These are phyloP conservation scores for Clavispora santaluciae DNA, from an alignment of 805 yeast genomes.

Conservation along the genomic window DNA sequence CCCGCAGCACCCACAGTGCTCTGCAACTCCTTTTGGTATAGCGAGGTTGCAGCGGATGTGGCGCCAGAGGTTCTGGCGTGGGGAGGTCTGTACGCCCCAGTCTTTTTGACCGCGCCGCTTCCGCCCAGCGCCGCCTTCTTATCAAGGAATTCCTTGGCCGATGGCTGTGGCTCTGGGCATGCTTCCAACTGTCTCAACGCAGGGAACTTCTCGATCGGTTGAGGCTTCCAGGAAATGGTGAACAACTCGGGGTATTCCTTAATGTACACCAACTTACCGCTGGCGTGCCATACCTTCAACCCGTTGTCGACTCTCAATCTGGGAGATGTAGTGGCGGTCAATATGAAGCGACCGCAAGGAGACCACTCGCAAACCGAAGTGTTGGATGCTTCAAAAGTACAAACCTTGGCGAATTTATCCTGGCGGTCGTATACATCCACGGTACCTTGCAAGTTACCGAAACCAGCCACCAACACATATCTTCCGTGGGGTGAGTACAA, in stretches of 20 bases:
- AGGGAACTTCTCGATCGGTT: conserved; percentile 50
- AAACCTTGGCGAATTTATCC: conserved; percentile 72
- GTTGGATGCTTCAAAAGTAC: conserved; percentile 85
- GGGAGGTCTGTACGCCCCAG: conserved; percentile 96
- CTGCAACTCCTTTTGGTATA: conserved; percentile 54
- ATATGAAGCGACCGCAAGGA: conserved; percentile 88
- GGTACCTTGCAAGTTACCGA: conserved; percentile 95
- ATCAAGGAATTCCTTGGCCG: conserved; percentile 57
- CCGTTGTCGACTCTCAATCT: conserved; percentile 96
- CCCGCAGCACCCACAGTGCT: conserved; percentile 16
- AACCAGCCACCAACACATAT: conserved; percentile 90
- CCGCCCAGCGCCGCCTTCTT: conserved; percentile 33
- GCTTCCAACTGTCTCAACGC: conserved; percentile 44
- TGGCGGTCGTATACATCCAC: conserved; percentile 93
- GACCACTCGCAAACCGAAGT: conserved; percentile 98
- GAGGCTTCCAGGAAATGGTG: conserved; percentile 82
- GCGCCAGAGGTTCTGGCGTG: conserved; percentile 63
- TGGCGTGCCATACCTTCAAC: conserved; percentile 86
- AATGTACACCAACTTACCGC: conserved; percentile 74
- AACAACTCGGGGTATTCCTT: conserved; percentile 79
- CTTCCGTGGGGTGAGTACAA: conserved; percentile 92
- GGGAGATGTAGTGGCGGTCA: conserved; percentile 97
- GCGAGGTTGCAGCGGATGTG: conserved; percentile 40
- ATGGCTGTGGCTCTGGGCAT: conserved; percentile 65
- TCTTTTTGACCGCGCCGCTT: conserved; percentile 41